Conservation (phyloP, 192 early-diverging fungal genomes). For the Coemansia sp. region DNA sequence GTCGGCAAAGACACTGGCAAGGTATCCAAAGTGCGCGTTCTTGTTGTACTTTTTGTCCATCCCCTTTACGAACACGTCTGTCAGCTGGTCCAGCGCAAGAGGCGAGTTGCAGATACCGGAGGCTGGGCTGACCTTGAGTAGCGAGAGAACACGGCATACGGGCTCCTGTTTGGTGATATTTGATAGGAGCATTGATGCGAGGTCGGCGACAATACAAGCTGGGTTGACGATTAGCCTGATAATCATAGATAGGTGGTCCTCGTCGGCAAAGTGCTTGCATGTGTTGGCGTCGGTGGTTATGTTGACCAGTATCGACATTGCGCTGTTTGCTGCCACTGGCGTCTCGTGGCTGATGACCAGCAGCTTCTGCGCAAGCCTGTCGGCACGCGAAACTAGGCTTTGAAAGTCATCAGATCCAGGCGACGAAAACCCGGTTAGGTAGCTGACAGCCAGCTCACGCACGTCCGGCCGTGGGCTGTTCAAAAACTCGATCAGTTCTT, state of each 20-base stretch:
- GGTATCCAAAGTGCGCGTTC: constrained; percentile 77
- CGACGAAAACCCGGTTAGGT: constrained; percentile 72
- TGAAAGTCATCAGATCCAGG: constrained; percentile 62
- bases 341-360: constrained; percentile 71
- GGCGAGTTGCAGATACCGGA: constrained; percentile 50
- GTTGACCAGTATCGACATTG: constrained; percentile 82
- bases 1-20: constrained; percentile 93
- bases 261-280: constrained; percentile 68
- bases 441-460: constrained; percentile 77
- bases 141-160: constrained; percentile 62
- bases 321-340: constrained; percentile 80
- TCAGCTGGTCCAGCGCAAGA: constrained; percentile 77
- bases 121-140: constrained; percentile 23
- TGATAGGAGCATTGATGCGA: constrained; percentile 82
- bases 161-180: constrained; percentile 80
- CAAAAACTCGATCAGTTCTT: constrained; percentile 73
- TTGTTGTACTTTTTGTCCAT: constrained; percentile 79
- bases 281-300: constrained; percentile 69
- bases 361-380: constrained; percentile 67
- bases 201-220: constrained; percentile 72
- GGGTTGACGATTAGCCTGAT: constrained; percentile 71
- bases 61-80: constrained; percentile 87
- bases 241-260: constrained; percentile 70
- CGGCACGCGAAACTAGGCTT: constrained; percentile 62
- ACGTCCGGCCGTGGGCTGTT: constrained; percentile 77